These are phyloP conservation scores for carrot (Daucus carota) DNA, from an alignment of 129 eudicot genomes.

Conservation along the genomic window DNA sequence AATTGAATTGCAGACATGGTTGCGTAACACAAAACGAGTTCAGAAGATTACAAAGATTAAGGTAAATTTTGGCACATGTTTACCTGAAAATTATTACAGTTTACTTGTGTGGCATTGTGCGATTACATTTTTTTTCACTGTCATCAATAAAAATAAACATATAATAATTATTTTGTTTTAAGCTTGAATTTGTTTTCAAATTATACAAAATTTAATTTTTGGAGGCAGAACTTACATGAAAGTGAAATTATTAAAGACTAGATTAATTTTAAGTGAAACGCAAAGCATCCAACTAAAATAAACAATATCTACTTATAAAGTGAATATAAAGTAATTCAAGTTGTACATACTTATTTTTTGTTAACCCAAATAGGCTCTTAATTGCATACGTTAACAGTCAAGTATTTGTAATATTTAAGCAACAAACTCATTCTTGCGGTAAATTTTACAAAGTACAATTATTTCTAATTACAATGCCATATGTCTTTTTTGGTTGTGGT, in stretches of 20 bases:
- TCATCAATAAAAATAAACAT: neutral
- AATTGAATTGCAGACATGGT: neutral
- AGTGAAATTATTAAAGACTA: no score
- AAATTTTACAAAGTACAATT: neutral
- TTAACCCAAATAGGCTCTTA: no score
- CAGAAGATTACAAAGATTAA: neutral
- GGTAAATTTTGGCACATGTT: neutral
- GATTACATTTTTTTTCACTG: neutral
- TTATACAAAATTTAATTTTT: no score
- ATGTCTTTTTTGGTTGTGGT: neutral
- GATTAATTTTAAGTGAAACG: no score
- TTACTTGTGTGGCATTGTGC: neutral
- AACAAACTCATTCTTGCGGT: neutral
- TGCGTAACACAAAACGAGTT: neutral
- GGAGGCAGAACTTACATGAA: no score
- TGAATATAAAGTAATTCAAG: no score
- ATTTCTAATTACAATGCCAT: neutral
- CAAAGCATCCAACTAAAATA: no score
- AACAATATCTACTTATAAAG: no score
- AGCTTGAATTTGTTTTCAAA: no score
- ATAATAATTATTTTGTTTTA: no score
- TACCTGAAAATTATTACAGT: neutral
- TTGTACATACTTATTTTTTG: no score
- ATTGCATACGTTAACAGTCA: neutral
- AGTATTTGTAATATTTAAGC: neutral